phyloP scores from a whole-genome alignment of 495 filamentous ascomycete species.

The Aspergillus sclerotioniger region DNA sequence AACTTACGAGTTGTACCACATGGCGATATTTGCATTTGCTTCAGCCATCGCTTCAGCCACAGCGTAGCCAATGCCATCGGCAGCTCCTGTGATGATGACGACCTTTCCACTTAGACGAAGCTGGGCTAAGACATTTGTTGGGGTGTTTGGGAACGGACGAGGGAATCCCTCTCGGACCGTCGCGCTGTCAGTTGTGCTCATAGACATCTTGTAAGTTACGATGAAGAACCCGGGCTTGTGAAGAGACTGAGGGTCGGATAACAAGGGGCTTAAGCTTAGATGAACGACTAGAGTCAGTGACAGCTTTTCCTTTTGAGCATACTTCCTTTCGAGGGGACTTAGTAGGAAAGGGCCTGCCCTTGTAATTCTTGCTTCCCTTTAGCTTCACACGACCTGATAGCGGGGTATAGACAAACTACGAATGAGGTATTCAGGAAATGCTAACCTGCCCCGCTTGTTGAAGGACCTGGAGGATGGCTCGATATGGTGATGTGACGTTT shows the following conservation, averaged over 20 bases:
- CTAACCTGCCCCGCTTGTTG: too few relatives aligned
- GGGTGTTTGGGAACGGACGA: conserved; percentile 39
- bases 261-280: too few relatives aligned
- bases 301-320: neutral
- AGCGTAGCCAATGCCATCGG: conserved; percentile 37
- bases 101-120: conserved; percentile 42
- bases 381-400: too few relatives aligned
- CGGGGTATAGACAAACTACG: too few relatives aligned
- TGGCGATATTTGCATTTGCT: conserved; percentile 28
- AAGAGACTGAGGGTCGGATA: too few relatives aligned
- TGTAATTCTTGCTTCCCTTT: too few relatives aligned
- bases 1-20: conserved; percentile 44
- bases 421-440: too few relatives aligned
- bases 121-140: conserved; percentile 45
- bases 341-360: too few relatives aligned
- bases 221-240: too few relatives aligned
- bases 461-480: too few relatives aligned
- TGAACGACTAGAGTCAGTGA: too few relatives aligned
- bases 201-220: conserved; percentile 46
- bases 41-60: conserved; percentile 38
- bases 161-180: conserved; percentile 36
- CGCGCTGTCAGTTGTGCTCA: conserved; percentile 39
- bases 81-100: conserved; percentile 33
- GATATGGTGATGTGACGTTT: too few relatives aligned
- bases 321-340: neutral